Percentiles rank a stretch among this genome's conserved stretches.
These are phyloP conservation scores for Ramaria sp. DNA, from an alignment of 768 basidiomycete species.

Conservation along the genomic window DNA sequence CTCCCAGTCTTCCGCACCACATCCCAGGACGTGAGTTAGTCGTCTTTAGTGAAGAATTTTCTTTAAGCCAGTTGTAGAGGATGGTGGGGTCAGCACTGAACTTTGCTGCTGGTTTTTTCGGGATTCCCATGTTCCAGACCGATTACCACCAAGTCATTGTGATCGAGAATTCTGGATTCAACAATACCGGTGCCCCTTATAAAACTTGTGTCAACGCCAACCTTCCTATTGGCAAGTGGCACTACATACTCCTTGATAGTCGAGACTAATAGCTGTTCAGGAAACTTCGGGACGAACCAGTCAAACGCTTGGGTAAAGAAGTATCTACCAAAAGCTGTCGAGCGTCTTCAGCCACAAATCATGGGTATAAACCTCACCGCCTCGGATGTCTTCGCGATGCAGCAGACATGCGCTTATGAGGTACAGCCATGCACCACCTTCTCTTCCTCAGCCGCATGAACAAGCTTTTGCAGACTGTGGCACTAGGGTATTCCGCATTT, in stretches of 20 bases:
- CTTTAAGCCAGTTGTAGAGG: conserved; percentile 24
- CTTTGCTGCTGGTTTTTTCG: conserved; percentile 61
- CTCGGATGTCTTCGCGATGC: conserved; percentile 24
- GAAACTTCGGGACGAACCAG: conserved; percentile 16
- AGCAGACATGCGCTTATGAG: conserved; percentile 31
- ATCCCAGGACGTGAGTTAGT: conserved; percentile 38
- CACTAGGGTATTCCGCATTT: conserved; percentile 41
- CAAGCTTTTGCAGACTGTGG: conserved; percentile 27
- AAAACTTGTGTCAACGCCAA: conserved; percentile 11
- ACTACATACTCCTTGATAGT: conserved; percentile 13
- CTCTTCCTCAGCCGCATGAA: background rate
- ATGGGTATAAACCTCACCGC: conserved; percentile 22
- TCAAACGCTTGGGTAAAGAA: conserved; percentile 26
- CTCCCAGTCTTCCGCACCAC: conserved; percentile 75
- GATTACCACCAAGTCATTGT: conserved; percentile 72
- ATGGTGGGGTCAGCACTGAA: conserved; percentile 54
- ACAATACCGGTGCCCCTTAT: conserved; percentile 38
- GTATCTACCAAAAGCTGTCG: conserved; percentile 28
- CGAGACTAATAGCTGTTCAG: conserved; percentile 14
- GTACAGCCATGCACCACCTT: conserved; percentile 6
- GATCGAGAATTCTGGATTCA: conserved; percentile 49
- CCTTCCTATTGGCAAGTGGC: background rate
- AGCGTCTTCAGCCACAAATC: conserved; percentile 12
- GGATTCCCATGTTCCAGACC: conserved; percentile 49
- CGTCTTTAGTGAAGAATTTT: background rate